These are phyloP conservation scores for Pichia manshurica DNA, from an alignment of 805 yeast genomes.

Conservation along the genomic window DNA sequence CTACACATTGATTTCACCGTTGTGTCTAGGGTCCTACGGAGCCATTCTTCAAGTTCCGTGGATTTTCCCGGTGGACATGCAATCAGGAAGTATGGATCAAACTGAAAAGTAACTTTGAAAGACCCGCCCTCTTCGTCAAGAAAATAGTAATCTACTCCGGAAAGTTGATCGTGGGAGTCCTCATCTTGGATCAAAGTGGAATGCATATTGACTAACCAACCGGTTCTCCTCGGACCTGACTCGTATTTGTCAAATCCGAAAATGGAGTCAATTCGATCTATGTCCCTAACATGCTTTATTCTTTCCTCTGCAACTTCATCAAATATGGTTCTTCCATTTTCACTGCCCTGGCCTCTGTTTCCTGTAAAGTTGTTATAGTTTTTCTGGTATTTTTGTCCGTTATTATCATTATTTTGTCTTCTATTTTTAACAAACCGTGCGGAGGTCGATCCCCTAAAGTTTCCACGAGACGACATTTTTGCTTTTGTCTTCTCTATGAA, in stretches of 20 bases:
- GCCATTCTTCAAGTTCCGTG: constrained; percentile 78
- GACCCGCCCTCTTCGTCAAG: constrained; percentile 95
- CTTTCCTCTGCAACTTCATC: constrained; percentile 27
- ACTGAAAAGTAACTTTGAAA: constrained; percentile 77
- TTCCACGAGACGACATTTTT: constrained; percentile 17
- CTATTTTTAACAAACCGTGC: constrained; percentile 26
- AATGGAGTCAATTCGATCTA: constrained; percentile 64
- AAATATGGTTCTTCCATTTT: not conserved
- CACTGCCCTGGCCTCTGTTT: constrained; percentile 1
- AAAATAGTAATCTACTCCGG: constrained; percentile 93
- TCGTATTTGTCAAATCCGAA: constrained; percentile 88
- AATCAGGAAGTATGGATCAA: constrained; percentile 82
- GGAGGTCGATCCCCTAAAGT: constrained; percentile 21
- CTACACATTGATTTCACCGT: constrained; percentile 51
- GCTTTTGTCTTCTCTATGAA: not conserved
- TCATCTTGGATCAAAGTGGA: constrained; percentile 64
- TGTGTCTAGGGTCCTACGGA: constrained; percentile 62
- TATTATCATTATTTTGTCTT: not conserved
- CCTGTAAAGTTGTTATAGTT: constrained; percentile 20
- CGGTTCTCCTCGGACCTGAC: constrained; percentile 63
- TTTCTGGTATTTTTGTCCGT: constrained; percentile 1
- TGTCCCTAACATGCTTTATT: constrained; percentile 49
- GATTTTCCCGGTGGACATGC: constrained; percentile 56
- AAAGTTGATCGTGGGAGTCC: constrained; percentile 56
- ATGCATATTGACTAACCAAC: constrained; percentile 96